These are phyloP conservation scores for Asterochloris sp. DNA, from an alignment of 139 green algal species.

Conservation along the genomic window DNA sequence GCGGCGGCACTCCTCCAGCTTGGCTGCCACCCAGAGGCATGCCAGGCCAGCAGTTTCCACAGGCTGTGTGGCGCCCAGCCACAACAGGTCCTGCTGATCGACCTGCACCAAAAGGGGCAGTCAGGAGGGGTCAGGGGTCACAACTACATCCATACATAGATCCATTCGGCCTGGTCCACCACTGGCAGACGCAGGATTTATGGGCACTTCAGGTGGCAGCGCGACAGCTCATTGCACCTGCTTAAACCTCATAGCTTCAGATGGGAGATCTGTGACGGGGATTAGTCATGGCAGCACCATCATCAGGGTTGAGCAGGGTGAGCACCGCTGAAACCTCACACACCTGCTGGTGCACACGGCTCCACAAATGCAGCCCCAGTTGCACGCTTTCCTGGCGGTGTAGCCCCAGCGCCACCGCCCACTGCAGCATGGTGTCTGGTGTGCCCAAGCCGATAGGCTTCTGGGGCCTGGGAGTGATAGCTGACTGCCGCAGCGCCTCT, in stretches of 20 bases:
- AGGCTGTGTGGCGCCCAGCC: slow-evolving; percentile 3
- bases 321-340: neutral
- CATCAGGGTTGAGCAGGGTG: neutral
- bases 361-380: slow-evolving; percentile 4
- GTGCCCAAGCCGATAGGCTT: neutral
- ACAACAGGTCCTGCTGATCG: neutral
- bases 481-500: too few species aligned
- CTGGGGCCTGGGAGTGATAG: too few species aligned
- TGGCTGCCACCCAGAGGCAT: slow-evolving; percentile 30
- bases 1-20: slow-evolving; percentile 19
- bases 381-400: slow-evolving; percentile 16
- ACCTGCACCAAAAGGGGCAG: neutral
- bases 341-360: slow-evolving; percentile 6
- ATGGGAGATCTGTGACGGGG: too few species aligned
- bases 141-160: too few species aligned
- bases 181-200: too few species aligned
- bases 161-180: too few species aligned
- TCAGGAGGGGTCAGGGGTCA: too few species aligned
- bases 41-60: slow-evolving; percentile 15
- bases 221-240: too few species aligned
- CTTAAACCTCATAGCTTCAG: too few species aligned
- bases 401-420: neutral
- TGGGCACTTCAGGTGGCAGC: too few species aligned
- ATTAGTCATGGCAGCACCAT: too few species aligned
- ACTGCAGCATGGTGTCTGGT: neutral